Percentiles rank a stretch among this genome's conserved stretches.
phyloP scores from a whole-genome alignment of 1,284 basidiomycete species.

The Tremellales sp. region DNA sequence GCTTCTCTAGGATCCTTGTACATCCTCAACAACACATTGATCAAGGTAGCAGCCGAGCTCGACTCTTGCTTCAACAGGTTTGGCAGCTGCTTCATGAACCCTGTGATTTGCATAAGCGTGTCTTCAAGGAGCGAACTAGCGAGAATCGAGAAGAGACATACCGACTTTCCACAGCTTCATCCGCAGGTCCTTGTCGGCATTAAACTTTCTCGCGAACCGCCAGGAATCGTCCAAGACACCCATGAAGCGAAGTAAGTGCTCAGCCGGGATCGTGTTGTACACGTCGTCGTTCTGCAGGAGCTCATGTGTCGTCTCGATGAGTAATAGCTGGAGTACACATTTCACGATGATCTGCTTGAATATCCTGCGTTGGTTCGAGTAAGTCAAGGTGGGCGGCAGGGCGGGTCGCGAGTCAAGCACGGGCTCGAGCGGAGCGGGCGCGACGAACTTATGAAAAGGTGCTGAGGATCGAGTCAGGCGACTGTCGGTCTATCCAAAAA shows the following conservation, averaged over 20 bases:
- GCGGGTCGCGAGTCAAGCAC: slow-evolving; percentile 26
- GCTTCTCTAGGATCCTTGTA: slow-evolving; percentile 86
- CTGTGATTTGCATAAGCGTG: slow-evolving; percentile 55
- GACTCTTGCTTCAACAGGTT: slow-evolving; percentile 99
- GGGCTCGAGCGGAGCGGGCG: slow-evolving; percentile 42
- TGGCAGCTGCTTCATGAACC: slow-evolving; percentile 99
- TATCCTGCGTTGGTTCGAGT: slow-evolving; percentile 70
- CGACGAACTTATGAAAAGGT: slow-evolving; percentile 47
- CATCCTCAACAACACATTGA: slow-evolving; percentile 88
- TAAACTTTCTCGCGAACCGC: slow-evolving; percentile 94
- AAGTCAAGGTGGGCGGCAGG: slow-evolving; percentile 33
- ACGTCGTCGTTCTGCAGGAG: slow-evolving; percentile 87
- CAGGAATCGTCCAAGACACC: slow-evolving; percentile 94
- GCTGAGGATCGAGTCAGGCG: slow-evolving; percentile 15
- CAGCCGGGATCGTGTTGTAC: slow-evolving; percentile 89
- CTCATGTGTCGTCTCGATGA: slow-evolving; percentile 98
- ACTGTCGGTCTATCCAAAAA: slow-evolving; percentile 7
- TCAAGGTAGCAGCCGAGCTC: slow-evolving; percentile 89
- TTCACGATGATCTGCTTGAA: slow-evolving; percentile 99
- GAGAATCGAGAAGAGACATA: slow-evolving; percentile 51
- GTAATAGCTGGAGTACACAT: slow-evolving; percentile 93
- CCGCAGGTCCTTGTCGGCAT: slow-evolving; percentile 95
- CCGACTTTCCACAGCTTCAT: slow-evolving; percentile 99
- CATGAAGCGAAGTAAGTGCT: slow-evolving; percentile 88
- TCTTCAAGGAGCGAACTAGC: neutral